Evolutionary conservation across 2,329 filamentous ascomycete genomes (phyloP), one percentile per base, ranked within the genome.

Genomic region (Curvularia eragrostidis): DNA sequence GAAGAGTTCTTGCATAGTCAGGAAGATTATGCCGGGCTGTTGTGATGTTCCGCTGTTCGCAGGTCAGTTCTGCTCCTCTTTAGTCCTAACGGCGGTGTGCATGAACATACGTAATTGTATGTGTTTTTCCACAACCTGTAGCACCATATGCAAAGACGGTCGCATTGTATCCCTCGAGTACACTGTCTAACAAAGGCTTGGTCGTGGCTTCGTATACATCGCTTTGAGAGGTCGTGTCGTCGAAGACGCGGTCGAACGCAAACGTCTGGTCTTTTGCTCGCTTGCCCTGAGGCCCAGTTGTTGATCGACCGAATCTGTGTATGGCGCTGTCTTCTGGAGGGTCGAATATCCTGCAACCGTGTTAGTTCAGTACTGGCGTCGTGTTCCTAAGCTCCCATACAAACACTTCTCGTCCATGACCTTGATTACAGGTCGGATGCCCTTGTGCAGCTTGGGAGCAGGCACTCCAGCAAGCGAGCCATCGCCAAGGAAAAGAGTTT

Each of bases 1-100:
- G 72, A 99, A 99, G 23, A 99, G 83, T 78, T 99, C 95, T 78
- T 98, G 94, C 93, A 99, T 99, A 1, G 95, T 98, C 69, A 99
- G 81, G 79, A 98, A 99, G 75, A 99, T 99, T 71, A 99, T 98
- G 56, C 95, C 95, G 0, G 95, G 95, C 72, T 96, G 90, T 75
- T 96, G 91, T 1, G 92, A 81, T 0, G 94, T 97, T 65, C 95
- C 95, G 41, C 77, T 79, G 55, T 41, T 3, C 15, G 15, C 34
- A 34, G 13, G 65, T 75, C 54, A 75, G 71, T 50, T 26, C 32
- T 46, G 9, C 12, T 7, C 19, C 3, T 3, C 30, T 23, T 26
- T 28, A 34, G 26, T 28, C 12, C 15, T 2, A 34, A 24, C 30
- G 30, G 39, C n/a, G 19, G 51, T 47, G 18, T 41, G 30, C 38